Conservation (phyloP, 1,284 basidiomycete species). For the Ceratobasidium sp. region DNA sequence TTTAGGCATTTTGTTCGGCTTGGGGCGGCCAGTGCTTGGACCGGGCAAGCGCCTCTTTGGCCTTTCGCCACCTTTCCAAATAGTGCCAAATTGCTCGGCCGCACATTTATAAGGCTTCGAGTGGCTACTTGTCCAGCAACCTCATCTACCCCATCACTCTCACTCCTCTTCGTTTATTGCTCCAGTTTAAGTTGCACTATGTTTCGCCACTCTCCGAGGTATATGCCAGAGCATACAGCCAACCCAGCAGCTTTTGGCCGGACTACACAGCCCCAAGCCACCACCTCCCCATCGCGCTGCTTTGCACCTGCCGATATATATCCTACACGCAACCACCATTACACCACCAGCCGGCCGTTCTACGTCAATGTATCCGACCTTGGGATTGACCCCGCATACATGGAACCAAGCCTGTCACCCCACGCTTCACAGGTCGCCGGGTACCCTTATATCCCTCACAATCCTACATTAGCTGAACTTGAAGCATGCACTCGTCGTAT, state of each 20-base stretch:
- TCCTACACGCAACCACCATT: not conserved
- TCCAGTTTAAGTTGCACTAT: not conserved
- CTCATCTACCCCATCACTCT: not conserved
- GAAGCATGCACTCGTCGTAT: conserved; percentile 36
- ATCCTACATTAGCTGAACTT: conserved; percentile 10
- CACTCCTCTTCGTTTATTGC: not conserved
- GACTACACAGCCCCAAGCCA: not conserved
- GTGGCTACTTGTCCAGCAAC: not conserved
- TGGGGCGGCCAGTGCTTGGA: not conserved
- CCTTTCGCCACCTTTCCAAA: conserved; percentile 8
- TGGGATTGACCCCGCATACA: not conserved
- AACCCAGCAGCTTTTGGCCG: not conserved
- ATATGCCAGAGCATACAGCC: conserved; percentile 25
- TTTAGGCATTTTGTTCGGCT: conserved; percentile 1
- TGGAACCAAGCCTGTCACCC: not conserved
- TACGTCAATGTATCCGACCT: not conserved
- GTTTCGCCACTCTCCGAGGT: not conserved
- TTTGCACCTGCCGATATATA: not conserved
- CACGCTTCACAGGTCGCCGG: not conserved
- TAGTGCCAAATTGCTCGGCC: not conserved
- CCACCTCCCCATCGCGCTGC: conserved; percentile 2
- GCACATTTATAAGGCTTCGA: conserved; percentile 5
- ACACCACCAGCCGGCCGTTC: too few relatives aligned
- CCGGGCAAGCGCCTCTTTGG: not conserved
- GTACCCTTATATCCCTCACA: conserved; percentile 40